phyloP scores from a whole-genome alignment of 2,329 filamentous ascomycete species.

The Talaromyces sp. region DNA sequence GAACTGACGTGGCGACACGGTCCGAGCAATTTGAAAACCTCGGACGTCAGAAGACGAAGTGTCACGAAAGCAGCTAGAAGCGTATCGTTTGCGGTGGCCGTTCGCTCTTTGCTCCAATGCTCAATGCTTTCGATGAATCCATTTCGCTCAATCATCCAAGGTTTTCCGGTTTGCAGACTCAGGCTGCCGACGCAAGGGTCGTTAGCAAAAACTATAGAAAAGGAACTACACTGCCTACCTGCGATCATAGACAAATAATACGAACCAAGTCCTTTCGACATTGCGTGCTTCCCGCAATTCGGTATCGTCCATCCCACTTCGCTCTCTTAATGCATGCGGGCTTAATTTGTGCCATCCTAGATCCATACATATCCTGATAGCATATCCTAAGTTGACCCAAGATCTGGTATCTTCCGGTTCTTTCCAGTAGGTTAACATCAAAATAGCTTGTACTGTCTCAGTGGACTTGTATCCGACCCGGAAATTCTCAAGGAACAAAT shows the following conservation, averaged over 20 bases:
- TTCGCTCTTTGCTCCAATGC: slow-evolving; percentile 29
- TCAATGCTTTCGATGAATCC: slow-evolving; percentile 36
- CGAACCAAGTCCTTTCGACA: slow-evolving; percentile 37
- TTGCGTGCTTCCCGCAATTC: slow-evolving; percentile 33
- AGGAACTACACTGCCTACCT: slow-evolving; percentile 25
- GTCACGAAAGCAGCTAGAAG: slow-evolving; percentile 37
- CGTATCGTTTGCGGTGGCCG: slow-evolving; percentile 32
- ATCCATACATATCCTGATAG: slow-evolving; percentile 41
- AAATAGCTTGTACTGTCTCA: slow-evolving; percentile 35
- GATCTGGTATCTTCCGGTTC: slow-evolving; percentile 40
- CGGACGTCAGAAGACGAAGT: slow-evolving; percentile 37
- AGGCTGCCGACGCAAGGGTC: slow-evolving; percentile 28
- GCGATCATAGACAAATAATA: slow-evolving; percentile 41
- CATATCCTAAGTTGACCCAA: slow-evolving; percentile 40
- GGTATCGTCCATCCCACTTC: background rate
- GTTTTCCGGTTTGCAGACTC: slow-evolving; percentile 41
- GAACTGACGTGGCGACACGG: slow-evolving; percentile 6
- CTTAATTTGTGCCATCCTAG: slow-evolving; percentile 13
- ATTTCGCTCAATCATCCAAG: slow-evolving; percentile 42
- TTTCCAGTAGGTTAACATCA: slow-evolving; percentile 43
- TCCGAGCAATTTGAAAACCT: slow-evolving; percentile 27
- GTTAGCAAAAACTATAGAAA: background rate
- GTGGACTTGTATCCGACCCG: slow-evolving; percentile 34
- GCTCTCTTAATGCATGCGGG: background rate
- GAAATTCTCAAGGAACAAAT: slow-evolving; percentile 29